Base-by-base conservation (phyloP, 345 rosid species). In the Cardamine occulta region DNA sequence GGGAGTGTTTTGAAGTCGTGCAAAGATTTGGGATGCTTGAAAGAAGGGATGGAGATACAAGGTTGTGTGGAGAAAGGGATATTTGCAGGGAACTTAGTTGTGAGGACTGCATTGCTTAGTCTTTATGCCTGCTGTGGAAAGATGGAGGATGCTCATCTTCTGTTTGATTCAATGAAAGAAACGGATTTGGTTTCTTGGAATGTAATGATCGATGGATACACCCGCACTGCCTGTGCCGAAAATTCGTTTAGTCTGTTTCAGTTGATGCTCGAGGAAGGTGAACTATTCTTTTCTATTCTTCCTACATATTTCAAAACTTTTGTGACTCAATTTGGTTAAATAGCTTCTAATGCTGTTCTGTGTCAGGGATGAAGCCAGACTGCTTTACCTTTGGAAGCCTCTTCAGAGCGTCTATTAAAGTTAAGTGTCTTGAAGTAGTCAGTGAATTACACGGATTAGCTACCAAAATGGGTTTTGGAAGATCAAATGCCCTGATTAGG, bases 171-270 rank as follows among this genome's bases (percentile, higher is more conserved):
- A 29, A 78, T 85, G 86, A 5, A 54, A 21, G 47, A 69, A 52
- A 87, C 73, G 80, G 90, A 85, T 76, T 44, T 74, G 68, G 87
- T 88, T 70, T 80, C 86, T 9, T 91, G 97, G 97, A 89, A 85
- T 81, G 80, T 77, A 23, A 81, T 87, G 81, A 87, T 91, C 11
- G 73, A 85, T 77, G 97, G 93, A 34, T 82, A 74, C 51, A 79
- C 85, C 32, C 29, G 39, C 62, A 82, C 72, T 19, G 84, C 84
- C 5, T 56, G 70, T 60, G 18, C 67, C 15, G 76, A 71, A 49
- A 77, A 86, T 63, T 81, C 92, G 10, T 83, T 89, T 70, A 62
- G 18, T 47, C 66, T 84, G 79, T 81, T 90, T 71, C 76, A 53
- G 24, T 75, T 70, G 23, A 92, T 89, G 93, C 82, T 87, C 72